A percentile compares a stretch with the other conserved stretches of the same genome.
These are phyloP conservation scores for Mycena belliarum DNA, from an alignment of 768 basidiomycete species.

Conservation along the genomic window DNA sequence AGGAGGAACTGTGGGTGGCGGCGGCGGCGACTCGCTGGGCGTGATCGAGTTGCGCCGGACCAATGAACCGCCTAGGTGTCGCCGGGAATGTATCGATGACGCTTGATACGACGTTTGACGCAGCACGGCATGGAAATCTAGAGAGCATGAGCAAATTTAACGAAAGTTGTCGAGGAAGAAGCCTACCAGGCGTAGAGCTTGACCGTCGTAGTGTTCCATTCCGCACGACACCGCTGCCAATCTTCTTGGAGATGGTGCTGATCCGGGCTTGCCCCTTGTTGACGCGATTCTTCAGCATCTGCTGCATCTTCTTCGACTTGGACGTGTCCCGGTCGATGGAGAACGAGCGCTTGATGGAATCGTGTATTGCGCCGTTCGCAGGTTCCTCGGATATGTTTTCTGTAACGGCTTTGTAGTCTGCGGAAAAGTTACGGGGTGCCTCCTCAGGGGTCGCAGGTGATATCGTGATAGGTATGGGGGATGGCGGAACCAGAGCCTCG, in stretches of 20 bases:
- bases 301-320: slow-evolving; percentile 72
- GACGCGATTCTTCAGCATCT: slow-evolving; percentile 72
- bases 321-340: slow-evolving; percentile 50
- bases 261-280: slow-evolving; percentile 74
- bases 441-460: slow-evolving; percentile 62
- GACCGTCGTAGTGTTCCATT: slow-evolving; percentile 59
- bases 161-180: slow-evolving; percentile 1
- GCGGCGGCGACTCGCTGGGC: slow-evolving; percentile 44
- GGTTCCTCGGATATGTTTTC: slow-evolving; percentile 13
- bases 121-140: slow-evolving; percentile 72
- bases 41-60: slow-evolving; percentile 36
- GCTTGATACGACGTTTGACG: slow-evolving; percentile 66
- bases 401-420: slow-evolving; percentile 3
- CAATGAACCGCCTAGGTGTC: slow-evolving; percentile 51
- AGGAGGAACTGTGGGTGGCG: slow-evolving; percentile 37
- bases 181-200: slow-evolving; percentile 68
- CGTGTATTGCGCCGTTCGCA: slow-evolving; percentile 9
- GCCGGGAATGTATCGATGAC: slow-evolving; percentile 82
- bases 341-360: slow-evolving; percentile 35
- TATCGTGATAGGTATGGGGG: slow-evolving; percentile 54
- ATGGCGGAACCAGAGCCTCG: slow-evolving; percentile 22
- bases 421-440: slow-evolving; percentile 14
- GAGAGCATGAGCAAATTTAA: background rate
- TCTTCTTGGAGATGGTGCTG: slow-evolving; percentile 74
- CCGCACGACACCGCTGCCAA: slow-evolving; percentile 67